These are phyloP conservation scores for Fusarium liriodendri DNA, from an alignment of 2,329 filamentous ascomycete genomes.

Conservation along the genomic window DNA sequence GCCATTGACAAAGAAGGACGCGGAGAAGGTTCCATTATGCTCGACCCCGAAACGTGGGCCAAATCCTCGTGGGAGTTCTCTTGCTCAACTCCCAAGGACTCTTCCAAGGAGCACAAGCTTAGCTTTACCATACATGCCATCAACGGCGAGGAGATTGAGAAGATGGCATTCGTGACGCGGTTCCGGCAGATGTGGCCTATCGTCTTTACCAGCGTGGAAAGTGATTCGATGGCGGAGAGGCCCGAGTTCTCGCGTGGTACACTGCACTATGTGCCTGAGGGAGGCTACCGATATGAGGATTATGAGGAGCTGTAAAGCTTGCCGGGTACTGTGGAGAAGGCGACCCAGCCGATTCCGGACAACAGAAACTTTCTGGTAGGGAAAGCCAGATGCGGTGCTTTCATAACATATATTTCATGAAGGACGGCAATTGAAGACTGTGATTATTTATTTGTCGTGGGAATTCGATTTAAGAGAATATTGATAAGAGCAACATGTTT, in stretches of 20 bases:
- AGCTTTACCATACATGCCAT: not conserved
- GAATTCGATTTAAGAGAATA: not conserved
- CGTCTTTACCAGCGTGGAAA: conserved; percentile 3
- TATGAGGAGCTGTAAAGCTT: not conserved
- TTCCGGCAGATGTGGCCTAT: not conserved
- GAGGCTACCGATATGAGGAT: not conserved
- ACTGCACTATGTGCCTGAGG: not conserved
- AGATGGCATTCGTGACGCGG: not conserved
- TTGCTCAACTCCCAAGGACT: not conserved
- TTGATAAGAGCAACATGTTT: not conserved
- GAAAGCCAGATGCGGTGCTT: not conserved
- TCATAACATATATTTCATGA: not conserved
- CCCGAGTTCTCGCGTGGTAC: not conserved
- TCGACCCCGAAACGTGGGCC: not conserved
- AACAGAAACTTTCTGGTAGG: not conserved
- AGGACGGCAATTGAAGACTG: not conserved
- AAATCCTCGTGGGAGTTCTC: not conserved
- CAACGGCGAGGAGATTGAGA: not conserved
- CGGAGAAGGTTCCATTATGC: not conserved
- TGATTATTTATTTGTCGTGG: not conserved
- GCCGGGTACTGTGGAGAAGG: not conserved
- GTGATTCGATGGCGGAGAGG: not conserved
- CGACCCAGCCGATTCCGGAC: too few relatives aligned
- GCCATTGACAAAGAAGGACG: not conserved
- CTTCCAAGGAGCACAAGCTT: conserved; percentile 4